Conservation (phyloP, 176 grass and related monocot genomes). For the Hsuehochloa calcarea region DNA sequence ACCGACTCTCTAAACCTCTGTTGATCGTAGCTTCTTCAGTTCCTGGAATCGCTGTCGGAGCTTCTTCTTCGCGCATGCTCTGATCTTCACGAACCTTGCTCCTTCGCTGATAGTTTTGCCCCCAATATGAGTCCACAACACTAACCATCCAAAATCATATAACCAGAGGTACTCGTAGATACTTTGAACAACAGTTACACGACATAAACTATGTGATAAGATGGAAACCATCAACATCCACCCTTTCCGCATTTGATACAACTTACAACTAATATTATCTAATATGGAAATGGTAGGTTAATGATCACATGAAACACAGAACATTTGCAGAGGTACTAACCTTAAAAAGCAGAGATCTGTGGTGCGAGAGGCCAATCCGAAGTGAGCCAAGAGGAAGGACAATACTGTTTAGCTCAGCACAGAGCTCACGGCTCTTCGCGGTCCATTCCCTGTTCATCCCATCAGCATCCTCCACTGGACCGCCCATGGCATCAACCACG, state of each 20-base stretch:
- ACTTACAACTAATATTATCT: not conserved
- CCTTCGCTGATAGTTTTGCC: no score
- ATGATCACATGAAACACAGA: not conserved
- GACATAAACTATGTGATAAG: not conserved
- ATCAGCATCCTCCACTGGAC: conserved; percentile 79
- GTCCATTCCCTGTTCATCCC: conserved; percentile 58
- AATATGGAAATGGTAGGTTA: not conserved
- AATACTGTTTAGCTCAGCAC: conserved; percentile 46
- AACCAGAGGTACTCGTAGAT: not conserved
- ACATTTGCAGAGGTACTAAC: conserved; percentile 40
- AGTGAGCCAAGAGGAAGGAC: conserved; percentile 83
- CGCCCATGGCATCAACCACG: conserved; percentile 73
- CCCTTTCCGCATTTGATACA: not conserved
- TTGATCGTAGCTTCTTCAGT: no score
- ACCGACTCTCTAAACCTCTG: no score
- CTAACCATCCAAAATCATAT: not conserved
- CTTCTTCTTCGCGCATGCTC: no score
- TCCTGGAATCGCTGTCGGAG: no score
- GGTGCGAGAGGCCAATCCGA: conserved; percentile 70
- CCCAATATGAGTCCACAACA: no score
- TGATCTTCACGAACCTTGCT: no score
- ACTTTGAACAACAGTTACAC: not conserved
- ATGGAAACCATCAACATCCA: conserved; percentile 8
- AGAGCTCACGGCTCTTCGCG: conserved; percentile 45
- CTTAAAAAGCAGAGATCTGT: conserved; percentile 96